Evolutionary conservation across 148 eudicot species (phyloP), one percentile per base, ranked within the genome.

Genomic region (Chenopodium formosanum): DNA sequence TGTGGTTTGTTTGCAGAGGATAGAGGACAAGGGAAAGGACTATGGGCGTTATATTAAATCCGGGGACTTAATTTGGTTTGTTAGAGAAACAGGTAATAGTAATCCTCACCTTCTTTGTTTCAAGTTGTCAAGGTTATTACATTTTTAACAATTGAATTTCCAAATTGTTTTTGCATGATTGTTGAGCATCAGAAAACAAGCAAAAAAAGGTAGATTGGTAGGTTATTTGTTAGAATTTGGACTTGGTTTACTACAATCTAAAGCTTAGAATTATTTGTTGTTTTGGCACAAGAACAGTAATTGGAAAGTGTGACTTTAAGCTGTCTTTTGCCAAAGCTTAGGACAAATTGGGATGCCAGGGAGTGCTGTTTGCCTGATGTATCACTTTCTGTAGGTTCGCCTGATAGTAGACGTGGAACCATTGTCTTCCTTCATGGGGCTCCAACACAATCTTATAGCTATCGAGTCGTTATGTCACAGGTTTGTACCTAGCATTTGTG

Each of bases 361-460:
- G 46, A 17, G 29, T 53, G 3, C 17, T 56, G 9, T 31, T 20
- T 76, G 56, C 17, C 68, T 76, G 68, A 76, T 76, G 78, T 73
- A 76, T 46, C 69, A 86, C 63, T 25, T 50, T 80, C 63, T 88
- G 85, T 86, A 96, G 99, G 99, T 73, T 89, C 95, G 27, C 85
- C 81, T 75, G 92, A 90, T 40, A 90, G 90, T 74, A 86, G 88
- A 56, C 94, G 95, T 52, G 98, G 97, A 78, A 96, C 97, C 56
- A 74, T 94, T 84, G 89, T 96, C 46, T 96, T 92, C 82, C 92
- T 96, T 81, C 98, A 94, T 80, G 99, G 99, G 20, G 99, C 99
- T 83, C 99, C 99, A 71, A 91, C 99, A 53, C 98, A 96, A 85
- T 96, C 99, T 70, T 96, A 87, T 81, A 94, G 99, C 86, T 96